Conservation (phyloP, 768 basidiomycete species). For the Leccinum olivaceopallidum region DNA sequence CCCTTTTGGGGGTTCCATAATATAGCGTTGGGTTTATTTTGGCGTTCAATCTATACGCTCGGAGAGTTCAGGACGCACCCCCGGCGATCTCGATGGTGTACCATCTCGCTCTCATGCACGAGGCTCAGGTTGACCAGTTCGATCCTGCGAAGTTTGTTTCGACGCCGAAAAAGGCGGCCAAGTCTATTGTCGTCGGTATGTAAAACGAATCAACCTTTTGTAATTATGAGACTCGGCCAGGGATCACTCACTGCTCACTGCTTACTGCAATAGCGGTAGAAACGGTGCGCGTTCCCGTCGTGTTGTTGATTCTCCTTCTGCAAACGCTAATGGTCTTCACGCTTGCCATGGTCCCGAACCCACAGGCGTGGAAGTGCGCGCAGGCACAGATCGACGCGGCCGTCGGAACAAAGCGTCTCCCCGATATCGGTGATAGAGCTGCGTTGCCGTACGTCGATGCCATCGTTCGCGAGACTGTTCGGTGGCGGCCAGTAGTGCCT, state of each 20-base stretch:
- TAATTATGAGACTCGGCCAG: neutral
- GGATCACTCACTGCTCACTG: neutral
- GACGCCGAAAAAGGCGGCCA: neutral
- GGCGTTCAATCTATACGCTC: neutral
- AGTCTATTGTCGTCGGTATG: neutral
- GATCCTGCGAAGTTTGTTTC: neutral
- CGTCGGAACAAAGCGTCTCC: neutral
- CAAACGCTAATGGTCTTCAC: neutral
- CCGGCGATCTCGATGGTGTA: neutral
- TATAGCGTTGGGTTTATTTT: neutral
- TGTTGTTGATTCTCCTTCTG: neutral
- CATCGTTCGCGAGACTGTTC: neutral
- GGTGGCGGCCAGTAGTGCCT: neutral
- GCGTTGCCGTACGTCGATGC: neutral
- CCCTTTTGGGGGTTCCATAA: neutral
- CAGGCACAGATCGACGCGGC: neutral
- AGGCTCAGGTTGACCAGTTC: neutral
- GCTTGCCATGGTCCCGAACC: neutral
- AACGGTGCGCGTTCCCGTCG: neutral
- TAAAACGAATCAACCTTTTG: neutral
- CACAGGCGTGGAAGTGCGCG: neutral
- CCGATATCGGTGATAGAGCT: neutral
- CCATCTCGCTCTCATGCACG: neutral
- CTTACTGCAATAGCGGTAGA: neutral
- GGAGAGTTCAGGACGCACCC: neutral